A percentile compares a stretch with the other conserved stretches of the same genome.
These are phyloP conservation scores for Sugiyamaella mastotermitis DNA, from an alignment of 805 yeast genomes.

Conservation along the genomic window DNA sequence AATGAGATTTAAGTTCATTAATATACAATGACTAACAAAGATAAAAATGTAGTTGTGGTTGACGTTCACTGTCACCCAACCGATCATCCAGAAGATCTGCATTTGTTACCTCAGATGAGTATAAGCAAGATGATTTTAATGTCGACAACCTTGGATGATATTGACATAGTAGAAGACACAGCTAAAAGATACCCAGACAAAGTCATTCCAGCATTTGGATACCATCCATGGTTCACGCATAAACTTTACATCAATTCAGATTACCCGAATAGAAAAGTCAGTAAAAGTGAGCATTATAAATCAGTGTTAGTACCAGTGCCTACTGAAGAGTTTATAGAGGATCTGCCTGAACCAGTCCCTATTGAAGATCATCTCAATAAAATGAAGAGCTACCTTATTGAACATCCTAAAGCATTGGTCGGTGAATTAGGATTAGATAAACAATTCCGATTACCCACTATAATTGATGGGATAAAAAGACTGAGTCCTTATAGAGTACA, in stretches of 20 bases:
- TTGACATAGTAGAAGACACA: conserved; percentile 26
- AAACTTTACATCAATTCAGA: conserved; percentile 37
- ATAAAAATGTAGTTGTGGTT: conserved; percentile 12
- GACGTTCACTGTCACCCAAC: conserved; percentile 40
- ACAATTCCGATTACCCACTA: conserved; percentile 60
- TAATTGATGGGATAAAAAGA: conserved; percentile 29
- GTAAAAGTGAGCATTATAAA: conserved; percentile 45
- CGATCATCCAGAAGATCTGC: conserved; percentile 25
- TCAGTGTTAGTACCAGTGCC: conserved; percentile 41
- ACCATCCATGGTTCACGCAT: conserved; percentile 93
- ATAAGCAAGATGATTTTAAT: conserved; percentile 26
- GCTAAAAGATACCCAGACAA: conserved; percentile 24
- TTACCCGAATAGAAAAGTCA: conserved; percentile 1
- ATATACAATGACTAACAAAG: neutral
- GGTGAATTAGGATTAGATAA: conserved; percentile 95
- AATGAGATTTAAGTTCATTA: too few species aligned
- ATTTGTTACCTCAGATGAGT: conserved; percentile 13
- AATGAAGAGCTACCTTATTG: conserved; percentile 31
- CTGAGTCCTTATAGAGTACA: conserved; percentile 47
- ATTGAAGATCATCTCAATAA: conserved; percentile 33
- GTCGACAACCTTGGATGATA: conserved; percentile 34
- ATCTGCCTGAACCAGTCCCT: conserved; percentile 57
- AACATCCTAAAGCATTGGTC: conserved; percentile 40
- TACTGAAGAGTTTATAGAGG: conserved; percentile 33
- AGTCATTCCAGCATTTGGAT: conserved; percentile 40